Evolutionary conservation across 805 yeast genomes (phyloP).

Genomic region (Helenozyma rhizophorensis): DNA sequence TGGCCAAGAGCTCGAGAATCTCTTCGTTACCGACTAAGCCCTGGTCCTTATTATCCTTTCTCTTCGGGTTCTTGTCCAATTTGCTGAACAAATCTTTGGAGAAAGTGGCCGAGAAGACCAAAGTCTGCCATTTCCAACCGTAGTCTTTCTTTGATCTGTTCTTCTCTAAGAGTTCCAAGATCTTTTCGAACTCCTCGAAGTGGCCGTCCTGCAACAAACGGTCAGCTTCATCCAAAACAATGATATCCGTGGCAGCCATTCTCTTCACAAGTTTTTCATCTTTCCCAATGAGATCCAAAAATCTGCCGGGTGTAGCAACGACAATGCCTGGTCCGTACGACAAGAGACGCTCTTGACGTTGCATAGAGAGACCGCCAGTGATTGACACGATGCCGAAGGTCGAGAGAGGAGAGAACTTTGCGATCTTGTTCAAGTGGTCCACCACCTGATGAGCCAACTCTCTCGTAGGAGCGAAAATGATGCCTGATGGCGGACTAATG

Average conservation of each 20-base stretch:
- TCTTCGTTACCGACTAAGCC: constrained; percentile 47
- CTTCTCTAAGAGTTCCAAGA: constrained; percentile 58
- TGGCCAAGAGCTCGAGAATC: constrained; percentile 59
- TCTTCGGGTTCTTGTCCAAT: constrained; percentile 40
- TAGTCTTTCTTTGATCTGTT: constrained; percentile 39
- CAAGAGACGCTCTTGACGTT: constrained; percentile 82
- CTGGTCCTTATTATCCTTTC: constrained; percentile 18
- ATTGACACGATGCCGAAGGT: constrained; percentile 63
- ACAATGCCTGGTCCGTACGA: constrained; percentile 71
- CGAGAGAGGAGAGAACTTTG: constrained; percentile 49
- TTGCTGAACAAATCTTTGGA: constrained; percentile 77
- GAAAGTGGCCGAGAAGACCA: constrained; percentile 95
- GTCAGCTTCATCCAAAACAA: constrained; percentile 94
- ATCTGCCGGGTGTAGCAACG: constrained; percentile 95
- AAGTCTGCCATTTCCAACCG: constrained; percentile 66
- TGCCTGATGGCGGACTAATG: constrained; percentile 54
- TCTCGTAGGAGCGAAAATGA: constrained; percentile 92
- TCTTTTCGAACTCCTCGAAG: constrained; percentile 85
- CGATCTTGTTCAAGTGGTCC: constrained; percentile 61
- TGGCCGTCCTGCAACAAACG: constrained; percentile 93
- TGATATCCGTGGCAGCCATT: constrained; percentile 42
- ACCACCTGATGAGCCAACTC: constrained; percentile 94
- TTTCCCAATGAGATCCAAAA: constrained; percentile 74
- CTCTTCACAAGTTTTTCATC: constrained; percentile 41
- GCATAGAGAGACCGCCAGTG: constrained; percentile 94